phyloP scores from a whole-genome alignment of 768 basidiomycete genomes.

The Russula ochroleuca region DNA sequence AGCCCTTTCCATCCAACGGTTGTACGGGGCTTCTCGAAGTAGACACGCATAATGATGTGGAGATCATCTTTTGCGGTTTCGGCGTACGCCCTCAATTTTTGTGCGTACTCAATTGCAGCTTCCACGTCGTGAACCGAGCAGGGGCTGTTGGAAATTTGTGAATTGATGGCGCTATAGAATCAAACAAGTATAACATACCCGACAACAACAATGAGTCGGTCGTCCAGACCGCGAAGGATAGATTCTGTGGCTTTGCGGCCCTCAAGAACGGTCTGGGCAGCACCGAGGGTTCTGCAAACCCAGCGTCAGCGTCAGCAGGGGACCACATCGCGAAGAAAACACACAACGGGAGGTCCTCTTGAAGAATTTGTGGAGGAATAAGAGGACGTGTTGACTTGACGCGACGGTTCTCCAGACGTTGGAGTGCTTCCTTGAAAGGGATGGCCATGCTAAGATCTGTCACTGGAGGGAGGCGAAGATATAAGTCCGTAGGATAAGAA shows the following conservation, averaged over 20 bases:
- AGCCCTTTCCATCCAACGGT: conserved; percentile 99
- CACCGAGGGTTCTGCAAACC: conserved; percentile 56
- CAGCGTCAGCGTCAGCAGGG: conserved; percentile 18
- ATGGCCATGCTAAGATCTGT: conserved; percentile 57
- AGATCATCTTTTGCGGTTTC: conserved; percentile 78
- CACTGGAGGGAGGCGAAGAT: conserved; percentile 36
- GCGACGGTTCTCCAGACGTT: conserved; percentile 79
- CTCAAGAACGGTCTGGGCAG: conserved; percentile 86
- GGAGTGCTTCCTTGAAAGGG: conserved; percentile 72
- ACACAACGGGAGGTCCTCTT: conserved; percentile 88
- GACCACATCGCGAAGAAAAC: conserved; percentile 31
- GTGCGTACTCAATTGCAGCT: conserved; percentile 84
- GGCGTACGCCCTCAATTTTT: conserved; percentile 72
- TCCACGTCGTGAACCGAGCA: conserved; percentile 93
- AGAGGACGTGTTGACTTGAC: conserved; percentile 84
- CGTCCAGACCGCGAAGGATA: conserved; percentile 81
- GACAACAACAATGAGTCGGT: conserved; percentile 87
- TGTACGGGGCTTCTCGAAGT: conserved; percentile 95
- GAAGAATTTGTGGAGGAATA: conserved; percentile 91
- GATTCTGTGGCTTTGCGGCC: conserved; percentile 76
- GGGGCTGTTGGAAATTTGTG: conserved; percentile 47
- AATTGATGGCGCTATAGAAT: conserved; percentile 3
- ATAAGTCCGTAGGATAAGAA: conserved; percentile 2
- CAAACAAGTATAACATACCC: conserved; percentile 48
- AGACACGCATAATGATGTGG: conserved; percentile 95